Evolutionary conservation across 139 green algal genomes (phyloP).

Genomic region (Chara braunii): DNA sequence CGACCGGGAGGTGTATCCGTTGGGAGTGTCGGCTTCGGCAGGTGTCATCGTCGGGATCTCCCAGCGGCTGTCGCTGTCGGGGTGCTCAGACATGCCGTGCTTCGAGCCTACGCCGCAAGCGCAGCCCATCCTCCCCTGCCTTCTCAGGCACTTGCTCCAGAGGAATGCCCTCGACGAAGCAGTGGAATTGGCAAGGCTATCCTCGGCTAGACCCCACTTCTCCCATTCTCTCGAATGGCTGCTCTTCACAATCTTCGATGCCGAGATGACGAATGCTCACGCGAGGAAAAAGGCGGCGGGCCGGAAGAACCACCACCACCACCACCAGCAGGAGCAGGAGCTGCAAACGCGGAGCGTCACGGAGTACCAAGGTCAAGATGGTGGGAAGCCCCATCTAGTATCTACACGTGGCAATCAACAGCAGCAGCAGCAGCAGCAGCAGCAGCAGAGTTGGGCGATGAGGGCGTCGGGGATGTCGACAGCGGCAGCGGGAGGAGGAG

Average conservation of each 20-base stretch:
- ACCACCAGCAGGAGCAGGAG: too few relatives aligned
- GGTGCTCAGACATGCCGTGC: conserved; percentile 49
- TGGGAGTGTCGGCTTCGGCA: conserved; percentile 77
- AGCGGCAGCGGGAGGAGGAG: not conserved
- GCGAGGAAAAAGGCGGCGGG: not conserved
- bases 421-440: not conserved
- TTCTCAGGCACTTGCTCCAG: conserved; percentile 77
- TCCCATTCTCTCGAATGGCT: conserved; percentile 87
- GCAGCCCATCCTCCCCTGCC: conserved; percentile 85
- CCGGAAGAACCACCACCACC: too few relatives aligned
- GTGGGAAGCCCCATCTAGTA: not conserved
- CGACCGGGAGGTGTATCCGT: conserved; percentile 82
- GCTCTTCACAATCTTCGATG: conserved; percentile 84
- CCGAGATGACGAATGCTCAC: conserved; percentile 44
- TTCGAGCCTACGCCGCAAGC: conserved; percentile 73
- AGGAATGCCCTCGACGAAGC: conserved; percentile 51
- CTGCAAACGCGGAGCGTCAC: too few relatives aligned
- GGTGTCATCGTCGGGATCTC: conserved; percentile 75
- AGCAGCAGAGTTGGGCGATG: too few relatives aligned
- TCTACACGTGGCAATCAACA: not conserved
- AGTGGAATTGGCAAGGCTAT: conserved; percentile 55
- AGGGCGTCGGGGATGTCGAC: too few relatives aligned
- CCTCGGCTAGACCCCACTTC: conserved; percentile 63
- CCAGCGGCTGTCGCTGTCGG: conserved; percentile 49
- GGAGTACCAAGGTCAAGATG: too few relatives aligned